Evolutionary conservation across 1,284 basidiomycete species (phyloP).

Genomic region (Austroboletus novae-zelandiae): DNA sequence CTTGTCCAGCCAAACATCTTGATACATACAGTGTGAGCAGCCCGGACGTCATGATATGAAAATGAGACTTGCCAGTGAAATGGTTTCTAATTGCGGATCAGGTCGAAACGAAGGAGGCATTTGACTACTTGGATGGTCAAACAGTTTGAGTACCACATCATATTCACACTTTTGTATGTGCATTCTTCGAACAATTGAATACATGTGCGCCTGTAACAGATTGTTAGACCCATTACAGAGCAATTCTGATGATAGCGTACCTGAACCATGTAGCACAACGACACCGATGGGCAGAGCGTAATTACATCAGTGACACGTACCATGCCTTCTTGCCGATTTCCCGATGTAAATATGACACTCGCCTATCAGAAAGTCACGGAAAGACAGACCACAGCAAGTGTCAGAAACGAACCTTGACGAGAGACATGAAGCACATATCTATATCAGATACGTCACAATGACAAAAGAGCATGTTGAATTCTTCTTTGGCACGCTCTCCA

Average conservation of each 20-base stretch:
- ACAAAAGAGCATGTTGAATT: background rate
- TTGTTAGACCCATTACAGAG: background rate
- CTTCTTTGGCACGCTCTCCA: background rate
- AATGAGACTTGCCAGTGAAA: background rate
- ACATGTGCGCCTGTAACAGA: background rate
- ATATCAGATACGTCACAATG: background rate
- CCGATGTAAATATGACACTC: background rate
- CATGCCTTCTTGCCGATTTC: background rate
- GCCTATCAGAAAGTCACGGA: background rate
- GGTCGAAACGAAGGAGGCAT: background rate
- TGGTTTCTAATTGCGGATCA: background rate
- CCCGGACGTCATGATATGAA: background rate
- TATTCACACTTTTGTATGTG: background rate
- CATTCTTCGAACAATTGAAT: background rate
- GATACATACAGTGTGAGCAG: background rate
- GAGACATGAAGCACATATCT: too few relatives aligned
- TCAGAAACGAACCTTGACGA: background rate
- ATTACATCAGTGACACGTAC: background rate
- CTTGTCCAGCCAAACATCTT: background rate
- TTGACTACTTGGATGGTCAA: background rate
- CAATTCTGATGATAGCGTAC: background rate
- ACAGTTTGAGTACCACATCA: background rate
- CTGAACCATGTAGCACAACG: background rate
- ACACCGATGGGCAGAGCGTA: background rate
- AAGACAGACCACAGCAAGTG: background rate